Evolutionary conservation across 768 basidiomycete species (phyloP), one percentile per base, ranked within the genome.

Genomic region (Amanita rubescens): DNA sequence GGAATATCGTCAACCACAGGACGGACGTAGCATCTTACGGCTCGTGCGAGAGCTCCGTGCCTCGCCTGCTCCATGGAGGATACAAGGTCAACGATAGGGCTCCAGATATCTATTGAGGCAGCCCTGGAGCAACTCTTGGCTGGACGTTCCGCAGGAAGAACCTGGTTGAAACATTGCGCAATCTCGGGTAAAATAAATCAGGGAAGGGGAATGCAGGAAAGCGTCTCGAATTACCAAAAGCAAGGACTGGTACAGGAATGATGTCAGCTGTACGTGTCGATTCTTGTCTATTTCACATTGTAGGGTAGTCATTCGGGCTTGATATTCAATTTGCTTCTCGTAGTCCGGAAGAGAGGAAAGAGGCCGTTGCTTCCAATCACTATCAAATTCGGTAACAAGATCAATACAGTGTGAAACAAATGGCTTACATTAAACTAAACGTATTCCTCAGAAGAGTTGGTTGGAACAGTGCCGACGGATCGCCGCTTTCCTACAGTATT

Each of bases 401-500:
- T 20, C 24, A 35, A 39, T 4, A 17, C 27, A 22, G 14, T 0
- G 10, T 22, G 46, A 54, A 33, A 14, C 51, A 39, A 43, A 38
- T 43, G 5, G 57, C 67, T 49, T 63, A 77, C 79, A 76, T 80
- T 42, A 69, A 65, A 56, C 64, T 56, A 39, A 80, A 48, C 4
- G 69, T 63, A 5, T 60, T 58, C 37, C 65, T 58, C 42, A 83
- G 67, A 35, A 72, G 67, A 17, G 67, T 65, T 6, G 82, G 78
- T 19, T 63, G 69, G 47, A 80, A 65, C 32, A 84, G 68, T 33
- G 74, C 55, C 8, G 68, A 61, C n/a, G 80, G 71, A 10, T 72
- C 73, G 35, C 59, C 47, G 20, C 59, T 50, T 39, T 57, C 51
- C 63, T 65, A 15, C n/a, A 35, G 11, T 22, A 20, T 19, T 35